A percentile compares a stretch with the other conserved stretches of the same genome.
Conservation (phyloP, 2,329 filamentous ascomycete species). For the Cytospora chrysosperma region DNA sequence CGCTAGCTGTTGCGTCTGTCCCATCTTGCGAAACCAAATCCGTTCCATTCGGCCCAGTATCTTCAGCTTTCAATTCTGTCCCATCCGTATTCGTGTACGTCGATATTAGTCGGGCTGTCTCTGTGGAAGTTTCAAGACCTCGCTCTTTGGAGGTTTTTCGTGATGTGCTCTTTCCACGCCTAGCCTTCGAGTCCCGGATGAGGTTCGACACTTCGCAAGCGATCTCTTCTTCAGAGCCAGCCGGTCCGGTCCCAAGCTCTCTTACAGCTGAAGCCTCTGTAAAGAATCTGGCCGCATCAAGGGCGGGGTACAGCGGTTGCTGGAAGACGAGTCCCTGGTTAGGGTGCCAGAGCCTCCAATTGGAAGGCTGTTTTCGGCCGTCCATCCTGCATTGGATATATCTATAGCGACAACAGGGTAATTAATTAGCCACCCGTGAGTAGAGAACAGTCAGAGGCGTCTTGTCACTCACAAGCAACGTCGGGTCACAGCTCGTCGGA, state of each 20-base stretch:
- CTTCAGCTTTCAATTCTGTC: background rate
- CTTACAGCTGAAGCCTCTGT: slow-evolving; percentile 19
- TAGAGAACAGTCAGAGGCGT: background rate
- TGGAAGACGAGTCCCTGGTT: slow-evolving; percentile 40
- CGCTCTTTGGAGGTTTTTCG: background rate
- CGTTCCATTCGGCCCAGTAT: background rate
- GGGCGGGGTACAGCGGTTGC: slow-evolving; percentile 28
- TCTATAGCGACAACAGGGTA: background rate
- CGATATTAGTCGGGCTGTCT: background rate
- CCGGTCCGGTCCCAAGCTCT: background rate
- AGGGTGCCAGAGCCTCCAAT: slow-evolving; percentile 37
- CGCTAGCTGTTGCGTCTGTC: slow-evolving; percentile 10
- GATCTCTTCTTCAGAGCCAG: background rate
- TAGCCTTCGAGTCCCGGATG: background rate
- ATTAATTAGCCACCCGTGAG: background rate
- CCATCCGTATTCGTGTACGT: background rate
- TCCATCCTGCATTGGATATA: slow-evolving; percentile 23
- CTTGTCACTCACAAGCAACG: slow-evolving; percentile 19
- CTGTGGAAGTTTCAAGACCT: background rate
- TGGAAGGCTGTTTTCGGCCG: slow-evolving; percentile 11
- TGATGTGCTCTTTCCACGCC: background rate
- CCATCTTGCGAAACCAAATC: background rate
- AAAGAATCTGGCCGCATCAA: slow-evolving; percentile 24
- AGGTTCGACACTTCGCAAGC: background rate
- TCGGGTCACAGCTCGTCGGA: slow-evolving; percentile 13